Base-by-base conservation (phyloP, 1,139 yeast genomes). In the Taiozyma sp. region DNA sequence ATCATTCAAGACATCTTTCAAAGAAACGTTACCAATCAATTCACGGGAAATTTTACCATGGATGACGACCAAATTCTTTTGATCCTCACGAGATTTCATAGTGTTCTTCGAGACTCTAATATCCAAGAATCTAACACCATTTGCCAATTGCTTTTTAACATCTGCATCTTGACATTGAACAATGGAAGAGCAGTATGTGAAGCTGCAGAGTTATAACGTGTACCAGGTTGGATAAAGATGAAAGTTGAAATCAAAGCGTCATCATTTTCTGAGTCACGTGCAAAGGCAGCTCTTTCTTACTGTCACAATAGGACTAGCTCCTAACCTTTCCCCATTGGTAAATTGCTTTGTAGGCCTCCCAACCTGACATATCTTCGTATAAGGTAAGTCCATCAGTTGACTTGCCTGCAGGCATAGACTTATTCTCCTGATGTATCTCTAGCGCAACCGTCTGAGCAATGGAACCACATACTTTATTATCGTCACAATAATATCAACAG, bases 141-240 rank as follows among this genome's bases (percentile, higher is more conserved):
- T 74, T 48, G 77, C 70, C 70, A 87, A 76, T 68, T 87, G 96
- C 3, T 78, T 79, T 2, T 77, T 69, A 47, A 87, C 73, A 2
- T 80, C 68, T 10, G 73, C 80, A 23, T 83, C 88, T 66, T 87
- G 96, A 67, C 96, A 87, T 65, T 83, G 86, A 36, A 87, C 93
- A 19, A 82, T 23, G 93, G 93, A 49, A 86, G 73, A 1, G 93
- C 86, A n/a, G 79, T 71, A 66, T 84, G 84, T 61, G 80, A 80
- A 12, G 95, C 93, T 13, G 87, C 90, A 34, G 89, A 76, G 64
- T 87, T 87, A 71, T 87, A n/a, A n/a, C n/a, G 96, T 19, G 95
- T 86, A 16, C n/a, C n/a, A n/a, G n/a, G n/a, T n/a, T n/a, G n/a
- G n/a, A n/a, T n/a, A n/a, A n/a, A n/a, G n/a, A n/a, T n/a, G n/a